Evolutionary conservation across 1,139 yeast species (phyloP), one percentile per base, ranked within the genome.

Genomic region (Suhomyces bokatorum): DNA sequence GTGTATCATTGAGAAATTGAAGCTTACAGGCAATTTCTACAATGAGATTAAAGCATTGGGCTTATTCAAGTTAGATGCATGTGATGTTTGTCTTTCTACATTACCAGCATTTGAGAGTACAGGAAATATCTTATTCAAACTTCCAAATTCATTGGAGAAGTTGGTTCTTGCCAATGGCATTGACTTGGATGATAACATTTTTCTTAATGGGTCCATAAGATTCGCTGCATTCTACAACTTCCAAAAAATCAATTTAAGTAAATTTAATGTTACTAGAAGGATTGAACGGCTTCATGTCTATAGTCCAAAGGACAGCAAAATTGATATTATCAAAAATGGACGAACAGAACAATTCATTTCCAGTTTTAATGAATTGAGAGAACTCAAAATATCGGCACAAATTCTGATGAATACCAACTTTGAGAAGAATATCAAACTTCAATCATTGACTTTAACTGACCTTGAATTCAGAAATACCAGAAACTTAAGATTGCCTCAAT

Each of bases 241-340:
- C 13, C 20, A 28, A 4, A 46, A 31, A 13, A 40, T 51, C 9
- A 51, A 48, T 36, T 48, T 51, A 39, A 46, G 43, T 22, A 51
- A 51, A 34, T 51, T 51, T 32, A 51, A 51, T 29, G 41, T 43
- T 4, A 43, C 53, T n/a, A 51, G 46, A 34, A 46, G 35, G 20
- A 41, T 51, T 15, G 53, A 48, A 31, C 38, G 33, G 17, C 42
- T 51, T 12, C 50, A 45, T 35, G 41, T 51, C n/a, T 39, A 42
- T 33, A 26, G 29, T 16, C 31, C 38, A 9, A 36, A 32, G 10
- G 33, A 15, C 5, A 40, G 39, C 7, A 36, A 45, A 15, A 24
- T 49, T 26, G 52, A 48, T 11, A 32, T 50, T 22, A 32, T 46
- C 10, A 45, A 42, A 27, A 48, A 42, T 32, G 47, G 49, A 24